Percentiles rank a stretch among this genome's conserved stretches.
phyloP scores from a whole-genome alignment of 208 protist species.

The Leptomonas pyrrhocoris region DNA sequence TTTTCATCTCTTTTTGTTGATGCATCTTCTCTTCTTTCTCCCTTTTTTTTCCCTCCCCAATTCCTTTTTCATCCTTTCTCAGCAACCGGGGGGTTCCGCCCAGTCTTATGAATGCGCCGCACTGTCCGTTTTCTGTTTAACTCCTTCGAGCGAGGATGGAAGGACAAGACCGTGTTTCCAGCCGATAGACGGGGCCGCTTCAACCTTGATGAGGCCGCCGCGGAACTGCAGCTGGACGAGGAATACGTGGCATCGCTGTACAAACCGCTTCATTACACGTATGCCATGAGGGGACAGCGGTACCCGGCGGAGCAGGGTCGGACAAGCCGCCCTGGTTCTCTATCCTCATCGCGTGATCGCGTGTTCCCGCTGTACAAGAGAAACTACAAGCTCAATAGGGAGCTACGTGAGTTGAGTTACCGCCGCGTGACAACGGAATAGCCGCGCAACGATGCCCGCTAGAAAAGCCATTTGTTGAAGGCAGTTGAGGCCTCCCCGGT shows the following conservation, averaged over 20 bases:
- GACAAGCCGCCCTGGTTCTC: constrained; percentile 70
- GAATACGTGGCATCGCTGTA: constrained; percentile 83
- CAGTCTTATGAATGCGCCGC: constrained; percentile 14
- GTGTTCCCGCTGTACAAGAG: constrained; percentile 84
- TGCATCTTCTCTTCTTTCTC: not conserved
- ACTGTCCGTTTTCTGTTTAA: constrained; percentile 27
- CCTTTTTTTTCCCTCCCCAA: not conserved
- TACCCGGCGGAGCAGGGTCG: constrained; percentile 84
- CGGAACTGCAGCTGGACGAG: constrained; percentile 75
- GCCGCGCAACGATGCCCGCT: not conserved
- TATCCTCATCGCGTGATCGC: constrained; percentile 53
- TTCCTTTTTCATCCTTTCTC: constrained; percentile 12
- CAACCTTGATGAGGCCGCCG: constrained; percentile 80
- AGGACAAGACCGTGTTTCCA: constrained; percentile 51
- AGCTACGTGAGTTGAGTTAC: constrained; percentile 61
- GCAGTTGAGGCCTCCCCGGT: no score
- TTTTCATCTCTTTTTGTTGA: no score
- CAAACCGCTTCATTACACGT: constrained; percentile 84
- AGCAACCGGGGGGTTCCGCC: not conserved
- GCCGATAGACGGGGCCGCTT: constrained; percentile 80
- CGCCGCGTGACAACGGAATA: constrained; percentile 73
- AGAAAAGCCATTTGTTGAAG: no score
- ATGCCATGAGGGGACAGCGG: constrained; percentile 72
- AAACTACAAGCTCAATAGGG: constrained; percentile 57
- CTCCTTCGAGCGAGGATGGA: constrained; percentile 64